Evolutionary conservation across 805 yeast genomes (phyloP).

Genomic region (Saturnispora ahearnii): DNA sequence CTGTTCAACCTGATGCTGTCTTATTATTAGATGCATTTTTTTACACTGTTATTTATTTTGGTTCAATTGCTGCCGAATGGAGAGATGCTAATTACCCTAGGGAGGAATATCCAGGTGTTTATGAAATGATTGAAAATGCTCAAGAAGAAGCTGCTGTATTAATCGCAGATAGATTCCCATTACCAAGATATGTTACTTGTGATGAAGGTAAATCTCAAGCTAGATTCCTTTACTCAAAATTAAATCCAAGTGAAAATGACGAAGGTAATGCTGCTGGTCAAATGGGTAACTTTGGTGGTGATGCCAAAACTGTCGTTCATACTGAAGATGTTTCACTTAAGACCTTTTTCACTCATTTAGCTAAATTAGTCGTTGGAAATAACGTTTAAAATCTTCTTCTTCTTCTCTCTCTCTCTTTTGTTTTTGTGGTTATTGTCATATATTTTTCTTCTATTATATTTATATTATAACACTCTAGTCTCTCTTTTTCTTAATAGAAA

Average conservation of each 20-base stretch:
- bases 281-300: slow-evolving; percentile 38
- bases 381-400: slow-evolving; percentile 11
- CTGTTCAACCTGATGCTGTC: slow-evolving; percentile 81
- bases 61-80: slow-evolving; percentile 93
- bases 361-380: slow-evolving; percentile 69
- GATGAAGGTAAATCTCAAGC: slow-evolving; percentile 99
- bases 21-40: slow-evolving; percentile 90
- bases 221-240: slow-evolving; percentile 86
- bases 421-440: neutral
- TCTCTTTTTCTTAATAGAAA: neutral
- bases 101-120: slow-evolving; percentile 82
- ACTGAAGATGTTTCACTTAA: slow-evolving; percentile 95
- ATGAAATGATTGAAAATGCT: slow-evolving; percentile 79
- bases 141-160: slow-evolving; percentile 87
- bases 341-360: slow-evolving; percentile 90
- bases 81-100: slow-evolving; percentile 92
- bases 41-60: slow-evolving; percentile 93
- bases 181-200: slow-evolving; percentile 94
- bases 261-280: slow-evolving; percentile 35
- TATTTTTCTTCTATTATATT: neutral
- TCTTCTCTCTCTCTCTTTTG: neutral
- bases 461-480: neutral
- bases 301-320: slow-evolving; percentile 65
- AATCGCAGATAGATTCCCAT: slow-evolving; percentile 88
- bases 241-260: slow-evolving; percentile 84